Evolutionary conservation across 805 yeast genomes (phyloP).

Genomic region (Myxozyma neotropica): DNA sequence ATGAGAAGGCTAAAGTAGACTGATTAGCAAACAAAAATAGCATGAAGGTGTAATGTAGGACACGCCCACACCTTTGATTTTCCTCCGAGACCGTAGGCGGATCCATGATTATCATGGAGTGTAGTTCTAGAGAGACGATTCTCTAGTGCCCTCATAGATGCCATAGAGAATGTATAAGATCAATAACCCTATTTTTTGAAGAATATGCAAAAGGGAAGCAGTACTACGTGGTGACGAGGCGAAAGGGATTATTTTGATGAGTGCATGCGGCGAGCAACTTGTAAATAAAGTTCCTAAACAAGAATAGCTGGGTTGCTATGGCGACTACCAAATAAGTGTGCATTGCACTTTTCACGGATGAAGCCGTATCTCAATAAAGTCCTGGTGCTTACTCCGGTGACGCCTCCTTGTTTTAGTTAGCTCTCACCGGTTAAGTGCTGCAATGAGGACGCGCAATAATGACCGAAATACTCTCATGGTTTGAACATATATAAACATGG

Average conservation of each 20-base stretch:
- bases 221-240: too few relatives aligned
- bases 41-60: not conserved
- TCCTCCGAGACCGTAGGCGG: slow-evolving; percentile 5
- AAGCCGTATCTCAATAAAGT: too few relatives aligned
- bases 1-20: not conserved
- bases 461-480: too few relatives aligned
- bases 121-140: slow-evolving; percentile 29
- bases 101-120: slow-evolving; percentile 21
- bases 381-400: too few relatives aligned
- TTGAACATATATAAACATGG: too few relatives aligned
- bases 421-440: too few relatives aligned
- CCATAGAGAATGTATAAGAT: slow-evolving; percentile 3
- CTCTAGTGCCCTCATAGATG: slow-evolving; percentile 25
- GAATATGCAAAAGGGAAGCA: too few relatives aligned
- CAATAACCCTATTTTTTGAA: not conserved
- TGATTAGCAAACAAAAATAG: too few relatives aligned
- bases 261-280: not conserved
- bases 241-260: not conserved
- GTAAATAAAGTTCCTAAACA: not conserved
- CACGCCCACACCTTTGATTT: not conserved
- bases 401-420: too few relatives aligned
- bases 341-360: too few relatives aligned
- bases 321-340: not conserved
- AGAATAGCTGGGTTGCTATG: slow-evolving; percentile 1
- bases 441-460: too few relatives aligned